Base-by-base conservation (phyloP, 2,329 filamentous ascomycete species). In the Metarhizium rileyi region DNA sequence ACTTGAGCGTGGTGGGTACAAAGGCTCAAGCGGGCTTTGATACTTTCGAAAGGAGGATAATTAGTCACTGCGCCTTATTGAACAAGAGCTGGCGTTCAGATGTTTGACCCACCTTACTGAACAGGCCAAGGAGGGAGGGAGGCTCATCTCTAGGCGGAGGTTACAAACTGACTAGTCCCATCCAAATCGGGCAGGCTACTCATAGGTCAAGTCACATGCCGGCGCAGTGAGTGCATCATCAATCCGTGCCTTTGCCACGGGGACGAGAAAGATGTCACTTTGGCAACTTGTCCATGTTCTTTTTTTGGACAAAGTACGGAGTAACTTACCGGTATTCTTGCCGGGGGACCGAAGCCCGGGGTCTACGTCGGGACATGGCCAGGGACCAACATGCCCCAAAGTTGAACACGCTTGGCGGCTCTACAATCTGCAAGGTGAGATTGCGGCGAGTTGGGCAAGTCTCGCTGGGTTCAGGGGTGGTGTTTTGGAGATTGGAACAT, bases 371-470 rank as follows among this genome's bases (percentile, higher is more conserved):
- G 45, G 23, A 48, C 18, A 26, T n/a, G 28, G 25, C 40, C 40
- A 38, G 40, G 36, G 40, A n/a, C 6, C 35, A 38, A 44, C 5
- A 46, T 35, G 48, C 43, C 36, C 44, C 48, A 30, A 27, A 41
- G 43, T 47, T 43, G 48, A 47, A 43, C 3, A 42, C 38, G 26
- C 25, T 18, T 38, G 44, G 48, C 44, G 48, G 48, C 43, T 50
- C 45, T 50, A 5, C 45, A 46, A 22, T 43, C 44, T 44, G 48
- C 43, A 46, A 25, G 28, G 27, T 47, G 42, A 50, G 44, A 46
- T 47, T 50, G 44, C 44, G 27, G 44, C 36, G 44, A 50, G 33
- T 36, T 27, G 28, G 27, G 44, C 43, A 33, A 46, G 43, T 35
- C 38, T 43, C 3, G 22, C 41, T 26, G 35, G 10, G 44, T 27